A percentile compares a stretch with the other conserved stretches of the same genome.
Evolutionary conservation across 164 flowering plant genomes (phyloP).

Genomic region (Malania oleifera): DNA sequence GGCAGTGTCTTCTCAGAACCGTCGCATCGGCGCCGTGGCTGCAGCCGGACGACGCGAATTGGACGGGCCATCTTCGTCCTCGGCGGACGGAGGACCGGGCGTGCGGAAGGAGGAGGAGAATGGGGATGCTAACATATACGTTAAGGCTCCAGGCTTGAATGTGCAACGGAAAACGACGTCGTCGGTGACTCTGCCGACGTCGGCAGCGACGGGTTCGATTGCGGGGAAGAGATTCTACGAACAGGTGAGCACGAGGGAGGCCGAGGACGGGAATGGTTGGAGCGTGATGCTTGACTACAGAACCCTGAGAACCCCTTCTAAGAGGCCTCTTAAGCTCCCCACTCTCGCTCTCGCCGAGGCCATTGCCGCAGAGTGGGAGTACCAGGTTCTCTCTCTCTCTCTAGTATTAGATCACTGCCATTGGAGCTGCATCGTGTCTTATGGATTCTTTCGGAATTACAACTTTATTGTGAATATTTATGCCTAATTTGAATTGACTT

Average conservation of each 20-base stretch:
- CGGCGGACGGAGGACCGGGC: constrained; percentile 17
- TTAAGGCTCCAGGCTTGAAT: constrained; percentile 33
- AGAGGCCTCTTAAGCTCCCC: constrained; percentile 76
- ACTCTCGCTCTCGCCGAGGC: constrained; percentile 78
- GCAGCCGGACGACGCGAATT: constrained; percentile 18
- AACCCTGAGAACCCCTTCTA: constrained; percentile 86
- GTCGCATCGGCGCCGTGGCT: constrained; percentile 23
- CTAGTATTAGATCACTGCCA: not conserved
- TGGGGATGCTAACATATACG: constrained; percentile 28
- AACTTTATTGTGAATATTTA: not conserved
- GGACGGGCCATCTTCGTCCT: constrained; percentile 31
- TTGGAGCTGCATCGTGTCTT: too few species aligned
- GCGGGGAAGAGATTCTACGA: constrained; percentile 84
- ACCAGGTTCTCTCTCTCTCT: constrained; percentile 48
- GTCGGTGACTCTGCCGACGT: constrained; percentile 82
- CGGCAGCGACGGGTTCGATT: constrained; percentile 94
- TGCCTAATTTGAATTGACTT: too few species aligned
- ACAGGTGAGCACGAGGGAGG: constrained; percentile 66
- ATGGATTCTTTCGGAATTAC: not conserved
- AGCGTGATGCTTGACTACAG: constrained; percentile 90
- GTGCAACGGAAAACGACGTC: constrained; percentile 24
- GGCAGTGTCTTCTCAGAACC: constrained; percentile 15
- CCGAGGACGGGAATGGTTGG: constrained; percentile 93
- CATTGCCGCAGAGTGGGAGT: constrained; percentile 96
- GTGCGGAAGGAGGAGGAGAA: constrained; percentile 2